Evolutionary conservation across 768 basidiomycete genomes (phyloP).

Genomic region (Podaxis carcinomalis): DNA sequence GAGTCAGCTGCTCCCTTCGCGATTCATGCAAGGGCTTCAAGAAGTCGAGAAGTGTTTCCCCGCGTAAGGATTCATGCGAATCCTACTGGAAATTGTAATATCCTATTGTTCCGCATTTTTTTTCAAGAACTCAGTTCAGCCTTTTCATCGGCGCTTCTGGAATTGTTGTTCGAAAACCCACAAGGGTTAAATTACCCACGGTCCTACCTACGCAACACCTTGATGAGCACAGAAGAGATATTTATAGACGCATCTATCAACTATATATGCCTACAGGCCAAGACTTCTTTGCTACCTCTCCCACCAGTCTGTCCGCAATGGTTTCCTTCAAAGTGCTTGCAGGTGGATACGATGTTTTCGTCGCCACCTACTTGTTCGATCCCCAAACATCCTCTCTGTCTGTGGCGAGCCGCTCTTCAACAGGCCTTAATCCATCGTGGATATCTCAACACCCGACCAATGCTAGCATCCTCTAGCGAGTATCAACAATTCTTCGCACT

Average conservation of each 20-base stretch:
- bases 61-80: not conserved
- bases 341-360: slow-evolving; percentile 14
- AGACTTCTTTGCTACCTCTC: not conserved
- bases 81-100: not conserved
- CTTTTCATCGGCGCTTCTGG: not conserved
- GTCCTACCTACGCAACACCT: not conserved
- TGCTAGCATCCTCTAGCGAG: slow-evolving; percentile 46
- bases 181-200: not conserved
- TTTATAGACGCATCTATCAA: not conserved
- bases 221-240: not conserved
- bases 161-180: not conserved
- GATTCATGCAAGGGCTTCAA: not conserved
- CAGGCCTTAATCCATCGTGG: slow-evolving; percentile 15
- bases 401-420: slow-evolving; percentile 10
- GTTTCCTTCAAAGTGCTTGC: slow-evolving; percentile 15
- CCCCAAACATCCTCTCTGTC: slow-evolving; percentile 8
- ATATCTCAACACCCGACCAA: slow-evolving; percentile 11
- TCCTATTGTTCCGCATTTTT: not conserved
- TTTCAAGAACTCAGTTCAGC: not conserved
- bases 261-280: not conserved
- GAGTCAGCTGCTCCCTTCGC: not conserved
- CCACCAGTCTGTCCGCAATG: not conserved
- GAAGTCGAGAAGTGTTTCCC: not conserved
- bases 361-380: slow-evolving; percentile 14
- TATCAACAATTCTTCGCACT: slow-evolving; percentile 3